A percentile compares a stretch with the other conserved stretches of the same genome.
Evolutionary conservation across 2,329 filamentous ascomycete genomes (phyloP).

Genomic region (Penicillium capsulatum): DNA sequence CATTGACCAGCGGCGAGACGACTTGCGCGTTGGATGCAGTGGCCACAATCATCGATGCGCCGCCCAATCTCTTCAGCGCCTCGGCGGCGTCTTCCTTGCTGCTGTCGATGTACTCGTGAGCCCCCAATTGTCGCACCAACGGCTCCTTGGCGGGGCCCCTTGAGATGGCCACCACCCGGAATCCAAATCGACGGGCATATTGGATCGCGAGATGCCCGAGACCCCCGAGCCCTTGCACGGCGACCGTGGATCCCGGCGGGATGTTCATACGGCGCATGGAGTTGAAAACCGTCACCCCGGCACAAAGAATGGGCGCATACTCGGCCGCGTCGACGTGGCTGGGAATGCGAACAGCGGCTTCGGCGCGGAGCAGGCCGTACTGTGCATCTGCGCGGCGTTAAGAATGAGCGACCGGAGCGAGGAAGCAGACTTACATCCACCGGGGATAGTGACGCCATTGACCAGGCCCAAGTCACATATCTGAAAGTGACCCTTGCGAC

Average conservation of each 20-base stretch:
- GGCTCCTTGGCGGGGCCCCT: slow-evolving; percentile 50
- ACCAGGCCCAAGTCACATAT: slow-evolving; percentile 60
- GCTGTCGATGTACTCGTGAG: slow-evolving; percentile 50
- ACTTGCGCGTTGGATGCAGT: slow-evolving; percentile 37
- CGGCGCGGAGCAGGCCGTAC: slow-evolving; percentile 34
- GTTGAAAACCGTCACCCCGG: slow-evolving; percentile 22
- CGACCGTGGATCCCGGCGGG: slow-evolving; percentile 26
- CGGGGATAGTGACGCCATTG: slow-evolving; percentile 63
- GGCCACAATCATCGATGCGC: slow-evolving; percentile 34
- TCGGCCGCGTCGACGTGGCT: slow-evolving; percentile 25
- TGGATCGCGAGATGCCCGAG: slow-evolving; percentile 26
- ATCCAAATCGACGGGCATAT: slow-evolving; percentile 21
- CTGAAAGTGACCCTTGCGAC: slow-evolving; percentile 61
- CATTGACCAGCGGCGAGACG: slow-evolving; percentile 35
- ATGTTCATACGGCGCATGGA: slow-evolving; percentile 33
- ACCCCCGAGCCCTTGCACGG: slow-evolving; percentile 30
- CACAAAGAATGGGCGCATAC: slow-evolving; percentile 21
- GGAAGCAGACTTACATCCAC: slow-evolving; percentile 53
- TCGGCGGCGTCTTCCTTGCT: slow-evolving; percentile 34
- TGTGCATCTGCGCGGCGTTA: slow-evolving; percentile 28
- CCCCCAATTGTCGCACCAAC: slow-evolving; percentile 53
- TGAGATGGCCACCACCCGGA: slow-evolving; percentile 45
- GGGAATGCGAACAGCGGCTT: slow-evolving; percentile 46
- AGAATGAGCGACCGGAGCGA: neutral
- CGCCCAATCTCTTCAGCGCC: slow-evolving; percentile 36